phyloP scores from a whole-genome alignment of 257 asterid genomes.

The Anisodus acutangulus region DNA sequence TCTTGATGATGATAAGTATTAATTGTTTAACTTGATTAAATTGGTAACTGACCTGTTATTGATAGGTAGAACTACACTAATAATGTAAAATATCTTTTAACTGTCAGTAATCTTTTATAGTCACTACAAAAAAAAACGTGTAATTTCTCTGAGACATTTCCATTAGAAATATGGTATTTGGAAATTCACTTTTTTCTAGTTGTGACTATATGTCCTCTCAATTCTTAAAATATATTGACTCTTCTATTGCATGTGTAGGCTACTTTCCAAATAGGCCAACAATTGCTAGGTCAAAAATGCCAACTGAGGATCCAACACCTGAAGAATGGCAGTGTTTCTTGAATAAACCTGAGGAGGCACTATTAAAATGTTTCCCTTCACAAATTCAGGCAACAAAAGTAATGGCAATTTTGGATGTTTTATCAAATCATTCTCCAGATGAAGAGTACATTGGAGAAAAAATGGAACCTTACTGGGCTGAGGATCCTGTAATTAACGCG shows the following conservation, averaged over 20 bases:
- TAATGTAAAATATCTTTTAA: too few relatives aligned
- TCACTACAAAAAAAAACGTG: too few relatives aligned
- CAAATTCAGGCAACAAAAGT: slow-evolving; percentile 61
- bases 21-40: not conserved
- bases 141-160: too few relatives aligned
- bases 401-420: slow-evolving; percentile 61
- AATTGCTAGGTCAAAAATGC: slow-evolving; percentile 62
- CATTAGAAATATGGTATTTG: too few relatives aligned
- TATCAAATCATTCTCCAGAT: slow-evolving; percentile 79
- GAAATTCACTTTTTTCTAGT: too few relatives aligned
- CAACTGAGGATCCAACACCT: slow-evolving; percentile 58
- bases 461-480: slow-evolving; percentile 52
- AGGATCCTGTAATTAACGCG: slow-evolving; percentile 45
- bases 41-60: not conserved
- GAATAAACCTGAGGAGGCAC: slow-evolving; percentile 61
- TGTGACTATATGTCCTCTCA: not conserved
- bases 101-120: not conserved
- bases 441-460: slow-evolving; percentile 69
- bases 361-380: slow-evolving; percentile 61
- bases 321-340: slow-evolving; percentile 47
- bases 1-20: not conserved
- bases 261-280: slow-evolving; percentile 81
- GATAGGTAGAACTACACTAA: too few relatives aligned
- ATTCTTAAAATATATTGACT: not conserved
- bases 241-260: slow-evolving; percentile 44